Percentiles rank a stretch among this genome's conserved stretches.
Evolutionary conservation across 441 rosid genomes (phyloP).

Genomic region (Aquilaria agallochum): DNA sequence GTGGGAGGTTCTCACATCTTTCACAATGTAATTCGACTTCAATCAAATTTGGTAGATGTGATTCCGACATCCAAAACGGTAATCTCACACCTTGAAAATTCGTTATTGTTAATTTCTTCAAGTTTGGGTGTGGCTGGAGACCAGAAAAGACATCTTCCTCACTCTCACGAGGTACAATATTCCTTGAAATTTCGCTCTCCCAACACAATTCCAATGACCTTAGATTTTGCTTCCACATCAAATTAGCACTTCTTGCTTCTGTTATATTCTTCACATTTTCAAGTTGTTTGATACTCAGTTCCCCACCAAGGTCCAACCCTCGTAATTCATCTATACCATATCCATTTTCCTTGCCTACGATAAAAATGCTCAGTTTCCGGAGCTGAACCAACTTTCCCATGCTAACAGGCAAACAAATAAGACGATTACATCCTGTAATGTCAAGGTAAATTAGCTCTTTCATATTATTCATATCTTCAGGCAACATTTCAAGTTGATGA

Average conservation of each 20-base stretch:
- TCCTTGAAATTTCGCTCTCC: not conserved
- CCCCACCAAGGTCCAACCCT: slow-evolving; percentile 12
- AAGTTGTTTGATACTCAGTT: slow-evolving; percentile 9
- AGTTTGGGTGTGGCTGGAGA: too few relatives aligned
- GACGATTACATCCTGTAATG: not conserved
- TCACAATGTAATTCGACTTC: too few relatives aligned
- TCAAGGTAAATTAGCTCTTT: slow-evolving; percentile 1
- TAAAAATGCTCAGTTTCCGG: slow-evolving; percentile 13
- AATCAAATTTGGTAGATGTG: too few relatives aligned
- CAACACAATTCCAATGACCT: slow-evolving; percentile 2
- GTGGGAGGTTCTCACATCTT: slow-evolving; percentile 11
- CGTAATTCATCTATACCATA: slow-evolving; percentile 8
- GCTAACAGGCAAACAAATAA: slow-evolving; percentile 1
- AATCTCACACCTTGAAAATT: too few relatives aligned
- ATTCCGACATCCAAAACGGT: too few relatives aligned
- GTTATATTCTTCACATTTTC: not conserved
- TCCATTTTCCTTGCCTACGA: slow-evolving; percentile 14
- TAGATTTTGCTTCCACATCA: slow-evolving; percentile 11
- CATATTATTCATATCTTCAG: slow-evolving; percentile 13
- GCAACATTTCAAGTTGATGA: not conserved
- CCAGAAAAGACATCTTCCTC: slow-evolving; percentile 8
- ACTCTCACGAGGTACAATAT: not conserved
- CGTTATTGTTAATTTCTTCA: too few relatives aligned
- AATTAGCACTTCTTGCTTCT: slow-evolving; percentile 17
- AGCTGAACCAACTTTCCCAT: slow-evolving; percentile 11